phyloP scores from a whole-genome alignment of 495 filamentous ascomycete genomes.

The Cairneyella variabilis region DNA sequence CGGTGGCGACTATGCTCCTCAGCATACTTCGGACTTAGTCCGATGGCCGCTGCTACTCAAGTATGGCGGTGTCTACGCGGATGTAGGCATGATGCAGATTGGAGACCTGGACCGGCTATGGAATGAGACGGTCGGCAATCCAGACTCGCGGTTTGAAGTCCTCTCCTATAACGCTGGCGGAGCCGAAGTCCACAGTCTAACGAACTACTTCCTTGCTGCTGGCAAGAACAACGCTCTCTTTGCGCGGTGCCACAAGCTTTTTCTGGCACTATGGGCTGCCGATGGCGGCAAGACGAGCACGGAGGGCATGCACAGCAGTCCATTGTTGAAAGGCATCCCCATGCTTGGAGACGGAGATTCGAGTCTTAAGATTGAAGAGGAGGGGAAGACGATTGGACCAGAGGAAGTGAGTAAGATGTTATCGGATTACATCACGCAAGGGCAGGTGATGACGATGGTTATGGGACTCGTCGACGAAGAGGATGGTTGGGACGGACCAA shows the following conservation, averaged over 20 bases:
- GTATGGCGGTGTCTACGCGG: conserved; percentile 54
- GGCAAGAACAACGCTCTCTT: conserved; percentile 42
- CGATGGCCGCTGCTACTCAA: conserved; percentile 49
- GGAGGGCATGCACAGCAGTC: conserved; percentile 46
- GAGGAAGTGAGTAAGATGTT: conserved; percentile 37
- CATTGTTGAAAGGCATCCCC: conserved; percentile 40
- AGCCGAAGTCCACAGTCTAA: conserved; percentile 30
- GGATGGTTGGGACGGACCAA: conserved; percentile 49
- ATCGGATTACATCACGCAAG: conserved; percentile 52
- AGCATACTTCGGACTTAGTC: conserved; percentile 54
- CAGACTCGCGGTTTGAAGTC: conserved; percentile 42
- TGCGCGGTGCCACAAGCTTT: conserved; percentile 42
- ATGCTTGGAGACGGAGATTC: conserved; percentile 26
- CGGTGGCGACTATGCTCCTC: conserved; percentile 41
- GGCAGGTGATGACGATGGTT: conserved; percentile 43
- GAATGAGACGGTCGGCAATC: conserved; percentile 41
- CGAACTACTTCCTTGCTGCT: conserved; percentile 48
- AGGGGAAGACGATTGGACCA: conserved; percentile 21
- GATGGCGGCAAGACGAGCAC: conserved; percentile 45
- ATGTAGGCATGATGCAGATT: conserved; percentile 52
- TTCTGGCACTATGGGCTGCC: conserved; percentile 46
- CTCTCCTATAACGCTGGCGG: conserved; percentile 40
- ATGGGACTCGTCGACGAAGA: conserved; percentile 48
- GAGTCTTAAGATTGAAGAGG: conserved; percentile 15
- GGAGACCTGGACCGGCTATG: conserved; percentile 51